Conservation (phyloP, 371 early-diverging fungal genomes). For the Funneliformis caledonium region DNA sequence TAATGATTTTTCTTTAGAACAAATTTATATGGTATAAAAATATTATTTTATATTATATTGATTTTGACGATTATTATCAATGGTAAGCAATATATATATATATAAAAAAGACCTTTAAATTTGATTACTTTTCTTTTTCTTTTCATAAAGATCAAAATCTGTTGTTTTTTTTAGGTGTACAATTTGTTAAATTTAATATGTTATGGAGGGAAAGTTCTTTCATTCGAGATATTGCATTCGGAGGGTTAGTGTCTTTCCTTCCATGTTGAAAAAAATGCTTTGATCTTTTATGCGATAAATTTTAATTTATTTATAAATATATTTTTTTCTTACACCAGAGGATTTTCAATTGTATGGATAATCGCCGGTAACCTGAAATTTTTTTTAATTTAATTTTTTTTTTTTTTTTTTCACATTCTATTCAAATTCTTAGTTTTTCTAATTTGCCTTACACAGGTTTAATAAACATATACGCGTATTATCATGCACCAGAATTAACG, state of each 20-base stretch:
- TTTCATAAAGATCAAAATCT: background rate
- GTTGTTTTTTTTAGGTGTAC: background rate
- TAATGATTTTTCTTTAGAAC: background rate
- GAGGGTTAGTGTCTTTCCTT: background rate
- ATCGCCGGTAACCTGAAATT: background rate
- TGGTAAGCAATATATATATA: background rate
- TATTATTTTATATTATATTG: background rate
- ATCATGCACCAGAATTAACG: background rate
- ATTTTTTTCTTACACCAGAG: background rate
- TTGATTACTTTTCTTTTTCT: no score
- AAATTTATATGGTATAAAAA: background rate
- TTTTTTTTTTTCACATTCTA: background rate
- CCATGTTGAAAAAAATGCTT: background rate
- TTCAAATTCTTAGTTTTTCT: background rate
- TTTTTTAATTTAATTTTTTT: no score
- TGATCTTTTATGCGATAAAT: background rate
- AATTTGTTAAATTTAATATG: background rate
- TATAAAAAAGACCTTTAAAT: background rate
- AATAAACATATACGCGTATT: background rate
- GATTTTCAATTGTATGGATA: background rate
- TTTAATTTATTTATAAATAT: background rate
- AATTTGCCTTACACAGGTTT: background rate
- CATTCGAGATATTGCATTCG: background rate
- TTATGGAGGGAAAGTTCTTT: background rate
- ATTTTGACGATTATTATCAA: background rate